Evolutionary conservation across 306 rosid genomes (phyloP), one percentile per base, ranked within the genome.

Genomic region (Ormosia semicastrata): DNA sequence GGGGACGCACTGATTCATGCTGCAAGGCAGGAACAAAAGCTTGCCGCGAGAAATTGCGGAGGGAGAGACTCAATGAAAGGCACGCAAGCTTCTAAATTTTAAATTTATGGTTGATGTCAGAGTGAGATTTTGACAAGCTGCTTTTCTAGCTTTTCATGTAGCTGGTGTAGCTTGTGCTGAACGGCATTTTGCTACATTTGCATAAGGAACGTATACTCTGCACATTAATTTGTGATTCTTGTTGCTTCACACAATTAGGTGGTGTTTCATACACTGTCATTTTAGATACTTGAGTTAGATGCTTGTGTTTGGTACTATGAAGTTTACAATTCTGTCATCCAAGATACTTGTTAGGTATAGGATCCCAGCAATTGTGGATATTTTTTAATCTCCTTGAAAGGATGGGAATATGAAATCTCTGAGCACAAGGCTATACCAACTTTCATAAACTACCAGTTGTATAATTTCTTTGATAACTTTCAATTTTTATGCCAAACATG

Each of bases 41-140:
- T 50, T 85, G 86, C 77, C 92, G 91, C 8, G 94, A 89, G 87
- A 89, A 75, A 81, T 76, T 87, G 87, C 83, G 92, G 37, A 83
- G 92, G 81, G 94, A 81, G 64, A 87, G 72, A 72, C 58, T 91
- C 83, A 89, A 91, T 79, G 91, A 91, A 85, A 87, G 89, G 92
- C 80, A 83, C 75, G 89, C 59, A 64, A 52, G 46, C 56, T 14
- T 12, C 8, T 43, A 3, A 24, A 65, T 59, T 30, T 59, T 63
- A 46, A 36, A 4, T 54, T 43, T 5, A 34, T 36, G 39, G 5
- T 32, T 15, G 12, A 36, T 80, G 47, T 14, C 9, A 32, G 59
- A 46, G 53, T 75, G 3, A 36, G 37, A 56, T 6, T 49, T 18
- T 34, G 9, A 24, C 29, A 68, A 52, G 11, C 7, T 6, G 18